Percentiles rank a stretch among this genome's conserved stretches.
These are phyloP conservation scores for Ulvella scutata DNA, from an alignment of 139 green algal species.

Conservation along the genomic window DNA sequence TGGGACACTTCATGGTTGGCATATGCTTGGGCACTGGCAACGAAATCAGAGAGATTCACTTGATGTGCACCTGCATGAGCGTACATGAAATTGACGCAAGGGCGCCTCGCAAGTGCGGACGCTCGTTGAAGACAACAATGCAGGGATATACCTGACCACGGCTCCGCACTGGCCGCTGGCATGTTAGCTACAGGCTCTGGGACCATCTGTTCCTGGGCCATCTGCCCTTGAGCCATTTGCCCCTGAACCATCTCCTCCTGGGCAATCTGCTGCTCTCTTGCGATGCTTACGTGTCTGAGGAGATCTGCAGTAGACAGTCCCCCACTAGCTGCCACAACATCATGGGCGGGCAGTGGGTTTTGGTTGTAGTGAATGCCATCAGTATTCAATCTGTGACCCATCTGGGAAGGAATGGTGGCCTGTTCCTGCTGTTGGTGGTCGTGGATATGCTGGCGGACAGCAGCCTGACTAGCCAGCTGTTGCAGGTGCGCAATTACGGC, in stretches of 20 bases:
- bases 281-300: background rate
- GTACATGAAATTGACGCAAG: background rate
- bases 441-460: too few species aligned
- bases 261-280: too few species aligned
- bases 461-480: background rate
- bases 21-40: background rate
- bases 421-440: background rate
- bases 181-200: too few species aligned
- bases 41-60: conserved; percentile 1
- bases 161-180: too few species aligned
- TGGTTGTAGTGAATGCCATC: background rate
- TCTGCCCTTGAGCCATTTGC: too few species aligned
- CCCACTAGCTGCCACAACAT: background rate
- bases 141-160: too few species aligned
- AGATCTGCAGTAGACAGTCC: background rate
- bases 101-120: too few species aligned
- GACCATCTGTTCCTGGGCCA: too few species aligned
- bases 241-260: too few species aligned
- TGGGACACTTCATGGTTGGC: background rate
- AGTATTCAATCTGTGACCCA: background rate
- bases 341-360: background rate
- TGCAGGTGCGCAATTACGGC: background rate
- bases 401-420: background rate
- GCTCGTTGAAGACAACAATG: too few species aligned
- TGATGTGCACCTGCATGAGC: background rate